Conservation (phyloP, 2,329 filamentous ascomycete genomes). For the Aspergillus sp. region DNA sequence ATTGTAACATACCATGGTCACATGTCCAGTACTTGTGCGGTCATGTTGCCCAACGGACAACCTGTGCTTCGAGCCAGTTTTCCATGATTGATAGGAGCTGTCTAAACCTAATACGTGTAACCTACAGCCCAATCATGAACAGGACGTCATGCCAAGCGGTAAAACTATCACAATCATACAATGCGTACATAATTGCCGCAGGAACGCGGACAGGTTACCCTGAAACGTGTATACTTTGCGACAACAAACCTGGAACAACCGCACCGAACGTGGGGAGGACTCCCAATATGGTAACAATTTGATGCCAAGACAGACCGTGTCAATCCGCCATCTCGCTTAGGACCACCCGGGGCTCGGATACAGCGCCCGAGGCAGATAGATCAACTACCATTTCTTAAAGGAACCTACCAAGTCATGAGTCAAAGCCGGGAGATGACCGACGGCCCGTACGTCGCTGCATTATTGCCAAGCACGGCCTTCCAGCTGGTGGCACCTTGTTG, state of each 20-base stretch:
- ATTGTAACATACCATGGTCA: neutral
- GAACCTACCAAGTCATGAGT: no score
- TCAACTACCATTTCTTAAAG: neutral
- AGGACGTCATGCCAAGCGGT: neutral
- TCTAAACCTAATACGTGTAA: neutral
- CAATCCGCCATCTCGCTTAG: conserved; percentile 65
- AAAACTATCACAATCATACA: neutral
- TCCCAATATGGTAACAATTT: conserved; percentile 53
- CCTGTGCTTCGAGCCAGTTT: no score
- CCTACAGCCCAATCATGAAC: neutral
- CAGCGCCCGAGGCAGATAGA: neutral
- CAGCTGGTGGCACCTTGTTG: neutral
- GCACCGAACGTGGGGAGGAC: conserved; percentile 43
- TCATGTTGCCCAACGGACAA: neutral
- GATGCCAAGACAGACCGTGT: conserved; percentile 58
- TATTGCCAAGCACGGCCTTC: neutral
- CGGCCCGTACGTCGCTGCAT: neutral
- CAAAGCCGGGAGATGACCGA: neutral
- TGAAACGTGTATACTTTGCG: neutral
- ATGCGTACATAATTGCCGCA: neutral
- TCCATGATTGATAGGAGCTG: neutral
- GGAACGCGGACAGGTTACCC: neutral
- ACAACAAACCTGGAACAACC: neutral
- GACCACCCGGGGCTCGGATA: neutral
- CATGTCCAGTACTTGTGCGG: neutral